Evolutionary conservation across 2,329 filamentous ascomycete genomes (phyloP).

Genomic region (Orbilia quercus): DNA sequence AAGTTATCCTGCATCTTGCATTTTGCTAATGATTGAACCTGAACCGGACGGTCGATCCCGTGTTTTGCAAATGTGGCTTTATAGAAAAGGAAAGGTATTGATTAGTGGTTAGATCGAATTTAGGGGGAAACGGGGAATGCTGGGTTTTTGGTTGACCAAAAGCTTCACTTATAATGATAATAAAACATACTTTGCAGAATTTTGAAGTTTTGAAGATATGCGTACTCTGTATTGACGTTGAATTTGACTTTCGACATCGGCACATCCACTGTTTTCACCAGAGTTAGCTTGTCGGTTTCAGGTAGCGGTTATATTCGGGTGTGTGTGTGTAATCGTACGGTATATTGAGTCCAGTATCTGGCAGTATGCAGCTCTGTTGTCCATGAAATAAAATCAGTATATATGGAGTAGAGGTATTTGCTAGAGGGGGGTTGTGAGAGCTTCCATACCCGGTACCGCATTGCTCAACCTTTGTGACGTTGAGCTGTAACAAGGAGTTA

Average conservation of each 20-base stretch:
- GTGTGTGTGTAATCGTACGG: slow-evolving; percentile 66
- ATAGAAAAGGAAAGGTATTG: slow-evolving; percentile 49
- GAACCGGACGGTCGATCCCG: slow-evolving; percentile 86
- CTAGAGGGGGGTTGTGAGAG: slow-evolving; percentile 5
- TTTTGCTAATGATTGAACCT: slow-evolving; percentile 88
- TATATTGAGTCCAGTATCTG: slow-evolving; percentile 99
- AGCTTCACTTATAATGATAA: too few species aligned
- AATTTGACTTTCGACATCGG: slow-evolving; percentile 98
- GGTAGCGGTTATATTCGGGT: background rate
- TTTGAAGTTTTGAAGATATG: slow-evolving; percentile 99
- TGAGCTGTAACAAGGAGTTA: slow-evolving; percentile 96
- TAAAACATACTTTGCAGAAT: slow-evolving; percentile 84
- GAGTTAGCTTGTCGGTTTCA: background rate
- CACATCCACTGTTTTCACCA: slow-evolving; percentile 74
- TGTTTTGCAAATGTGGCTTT: slow-evolving; percentile 85
- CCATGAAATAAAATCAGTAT: background rate
- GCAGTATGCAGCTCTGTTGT: slow-evolving; percentile 85
- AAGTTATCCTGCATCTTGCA: slow-evolving; percentile 99
- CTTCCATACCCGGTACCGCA: slow-evolving; percentile 91
- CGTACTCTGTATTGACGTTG: slow-evolving; percentile 96
- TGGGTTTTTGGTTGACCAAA: too few species aligned
- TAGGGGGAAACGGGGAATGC: too few species aligned
- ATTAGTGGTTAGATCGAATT: too few species aligned
- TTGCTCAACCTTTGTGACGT: slow-evolving; percentile 98
- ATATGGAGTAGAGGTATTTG: background rate